Base-by-base conservation (phyloP, 306 rosid genomes). In the Castanopsis chinensis region DNA sequence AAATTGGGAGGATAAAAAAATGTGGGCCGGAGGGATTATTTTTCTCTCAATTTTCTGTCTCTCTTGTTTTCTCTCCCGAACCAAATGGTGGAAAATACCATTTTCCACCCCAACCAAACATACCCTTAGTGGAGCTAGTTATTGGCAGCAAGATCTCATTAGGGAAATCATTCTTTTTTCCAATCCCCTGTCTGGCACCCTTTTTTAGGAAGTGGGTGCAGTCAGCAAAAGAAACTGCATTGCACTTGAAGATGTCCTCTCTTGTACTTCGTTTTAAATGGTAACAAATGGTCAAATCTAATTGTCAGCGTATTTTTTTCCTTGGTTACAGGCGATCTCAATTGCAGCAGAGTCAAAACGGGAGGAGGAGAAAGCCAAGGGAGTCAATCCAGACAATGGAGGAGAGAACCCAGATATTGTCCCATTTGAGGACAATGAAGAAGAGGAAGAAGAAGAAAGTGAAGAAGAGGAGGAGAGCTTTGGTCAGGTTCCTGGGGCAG, bases 401-500 rank as follows among this genome's bases (percentile, higher is more conserved):
- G 96, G 89, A 63, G 96, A 93, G 71, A 96, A 96, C 83, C 99
- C 99, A 27, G 99, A 93, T 72, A 96, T 96, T 43, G 97, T 96
- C 56, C 99, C 98, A 78, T 96, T 96, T 65, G 99, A 96, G 89
- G 99, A 96, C 93, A 93, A 96, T 23, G 99, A 96, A 87, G 99
- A 96, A 72, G 99, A 96, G 89, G 99, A 96, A 88, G 99, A 96
- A 82, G 98, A 96, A 76, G 99, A 96, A 81, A 96, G 99, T 76
- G 99, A 96, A 23, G 99, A 96, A 58, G 99, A 95, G 86, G 99
- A 94, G 75, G 99, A 96, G 85, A 87, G 87, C 87, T 87, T 89
- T 73, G 87, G 81, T 53, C 98, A 85, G 82, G 86, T 37, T 56
- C 85, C 88, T 53, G 97, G 86, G 77, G 91, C 89, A 68, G 85